Conservation (phyloP, 2,329 filamentous ascomycete species). For the Colletotrichum chrysophilum region DNA sequence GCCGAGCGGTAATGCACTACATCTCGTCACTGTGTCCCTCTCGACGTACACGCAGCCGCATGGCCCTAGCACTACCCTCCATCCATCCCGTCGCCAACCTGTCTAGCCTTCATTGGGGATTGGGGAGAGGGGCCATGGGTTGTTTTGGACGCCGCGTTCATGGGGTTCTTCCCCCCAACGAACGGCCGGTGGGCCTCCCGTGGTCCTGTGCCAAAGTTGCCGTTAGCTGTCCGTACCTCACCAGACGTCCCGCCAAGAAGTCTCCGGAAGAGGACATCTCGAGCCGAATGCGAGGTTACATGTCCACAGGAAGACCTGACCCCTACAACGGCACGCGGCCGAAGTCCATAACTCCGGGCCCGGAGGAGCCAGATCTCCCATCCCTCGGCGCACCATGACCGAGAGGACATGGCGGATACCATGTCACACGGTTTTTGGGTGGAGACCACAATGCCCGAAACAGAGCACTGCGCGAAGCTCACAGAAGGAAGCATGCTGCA, state of each 20-base stretch:
- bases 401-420: background rate
- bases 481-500: background rate
- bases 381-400: background rate
- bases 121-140: background rate
- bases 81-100: constrained; percentile 4
- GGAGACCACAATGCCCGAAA: background rate
- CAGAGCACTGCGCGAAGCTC: background rate
- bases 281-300: background rate
- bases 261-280: background rate
- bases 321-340: background rate
- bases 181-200: background rate
- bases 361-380: background rate
- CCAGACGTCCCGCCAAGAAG: background rate
- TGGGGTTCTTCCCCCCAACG: background rate
- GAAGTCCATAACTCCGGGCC: background rate
- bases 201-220: background rate
- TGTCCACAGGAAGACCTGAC: background rate
- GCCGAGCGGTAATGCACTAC: constrained; percentile 17
- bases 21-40: constrained; percentile 15
- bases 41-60: constrained; percentile 7
- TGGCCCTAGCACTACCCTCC: constrained; percentile 1
- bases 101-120: background rate
- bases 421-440: constrained; percentile 4
- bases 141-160: background rate
- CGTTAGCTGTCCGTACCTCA: background rate